A percentile compares a stretch with the other conserved stretches of the same genome.
Evolutionary conservation across 2,329 filamentous ascomycete genomes (phyloP).

Genomic region (Whalleya microplaca): DNA sequence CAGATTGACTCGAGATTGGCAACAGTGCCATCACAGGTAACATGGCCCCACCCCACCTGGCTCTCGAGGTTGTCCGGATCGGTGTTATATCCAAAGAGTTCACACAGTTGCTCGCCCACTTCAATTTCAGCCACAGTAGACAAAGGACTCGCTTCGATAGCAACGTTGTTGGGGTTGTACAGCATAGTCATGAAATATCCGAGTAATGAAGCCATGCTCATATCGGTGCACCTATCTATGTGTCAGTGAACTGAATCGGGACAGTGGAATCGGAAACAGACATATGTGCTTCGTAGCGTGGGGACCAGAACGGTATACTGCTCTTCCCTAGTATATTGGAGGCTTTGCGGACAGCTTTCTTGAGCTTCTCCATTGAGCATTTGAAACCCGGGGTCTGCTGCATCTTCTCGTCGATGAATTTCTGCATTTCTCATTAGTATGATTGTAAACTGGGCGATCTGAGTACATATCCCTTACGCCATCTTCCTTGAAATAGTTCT

Average conservation of each 20-base stretch:
- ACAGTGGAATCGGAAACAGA: slow-evolving; percentile 24
- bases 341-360: slow-evolving; percentile 40
- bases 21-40: slow-evolving; percentile 49
- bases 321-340: slow-evolving; percentile 45
- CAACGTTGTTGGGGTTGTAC: slow-evolving; percentile 54
- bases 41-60: slow-evolving; percentile 46
- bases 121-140: slow-evolving; percentile 48
- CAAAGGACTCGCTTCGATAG: slow-evolving; percentile 49
- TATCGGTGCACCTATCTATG: slow-evolving; percentile 37
- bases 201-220: slow-evolving; percentile 47
- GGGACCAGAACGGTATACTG: slow-evolving; percentile 51
- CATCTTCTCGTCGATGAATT: slow-evolving; percentile 43
- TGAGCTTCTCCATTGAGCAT: slow-evolving; percentile 38
- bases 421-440: slow-evolving; percentile 14
- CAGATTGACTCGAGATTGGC: slow-evolving; percentile 54
- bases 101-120: slow-evolving; percentile 49
- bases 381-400: slow-evolving; percentile 41
- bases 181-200: slow-evolving; percentile 55
- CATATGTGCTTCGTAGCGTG: slow-evolving; percentile 53
- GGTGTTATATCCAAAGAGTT: slow-evolving; percentile 49
- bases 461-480: slow-evolving; percentile 30
- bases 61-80: slow-evolving; percentile 28
- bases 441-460: too few species aligned
- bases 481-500: slow-evolving; percentile 42
- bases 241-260: slow-evolving; percentile 1